Percentiles rank a stretch among this genome's conserved stretches.
These are phyloP conservation scores for Chamaecyparis obtusa DNA, from an alignment of 75 land plant species.

Conservation along the genomic window DNA sequence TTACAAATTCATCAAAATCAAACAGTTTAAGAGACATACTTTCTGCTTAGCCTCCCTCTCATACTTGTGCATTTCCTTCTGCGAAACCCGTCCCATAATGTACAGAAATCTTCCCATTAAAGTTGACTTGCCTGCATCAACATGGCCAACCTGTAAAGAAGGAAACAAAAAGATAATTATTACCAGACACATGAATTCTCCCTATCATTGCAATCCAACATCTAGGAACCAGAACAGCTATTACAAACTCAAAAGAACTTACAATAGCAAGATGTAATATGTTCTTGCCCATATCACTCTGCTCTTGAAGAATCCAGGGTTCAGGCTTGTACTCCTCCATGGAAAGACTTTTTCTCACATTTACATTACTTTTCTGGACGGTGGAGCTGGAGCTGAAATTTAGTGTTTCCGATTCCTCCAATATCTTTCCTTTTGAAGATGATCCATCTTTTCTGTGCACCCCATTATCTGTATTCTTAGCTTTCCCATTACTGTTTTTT, in stretches of 20 bases:
- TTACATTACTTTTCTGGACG: background rate
- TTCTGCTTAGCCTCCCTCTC: constrained; percentile 83
- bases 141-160: constrained; percentile 86
- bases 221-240: background rate
- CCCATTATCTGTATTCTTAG: constrained; percentile 7
- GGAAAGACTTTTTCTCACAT: constrained; percentile 14
- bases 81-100: constrained; percentile 70
- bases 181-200: background rate
- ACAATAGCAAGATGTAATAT: constrained; percentile 93
- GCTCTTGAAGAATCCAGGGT: constrained; percentile 66
- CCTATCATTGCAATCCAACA: background rate
- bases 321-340: constrained; percentile 70
- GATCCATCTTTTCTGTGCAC: constrained; percentile 9
- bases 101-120: constrained; percentile 84
- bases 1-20: background rate
- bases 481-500: background rate
- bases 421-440: constrained; percentile 19
- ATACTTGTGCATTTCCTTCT: constrained; percentile 93
- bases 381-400: background rate
- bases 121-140: constrained; percentile 99
- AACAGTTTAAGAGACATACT: constrained; percentile 30
- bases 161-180: background rate
- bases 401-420: constrained; percentile 11
- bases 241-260: constrained; percentile 18
- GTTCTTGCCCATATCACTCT: constrained; percentile 31